Base-by-base conservation (phyloP, 2,329 filamentous ascomycete genomes). In the Bipolaris bicolor region DNA sequence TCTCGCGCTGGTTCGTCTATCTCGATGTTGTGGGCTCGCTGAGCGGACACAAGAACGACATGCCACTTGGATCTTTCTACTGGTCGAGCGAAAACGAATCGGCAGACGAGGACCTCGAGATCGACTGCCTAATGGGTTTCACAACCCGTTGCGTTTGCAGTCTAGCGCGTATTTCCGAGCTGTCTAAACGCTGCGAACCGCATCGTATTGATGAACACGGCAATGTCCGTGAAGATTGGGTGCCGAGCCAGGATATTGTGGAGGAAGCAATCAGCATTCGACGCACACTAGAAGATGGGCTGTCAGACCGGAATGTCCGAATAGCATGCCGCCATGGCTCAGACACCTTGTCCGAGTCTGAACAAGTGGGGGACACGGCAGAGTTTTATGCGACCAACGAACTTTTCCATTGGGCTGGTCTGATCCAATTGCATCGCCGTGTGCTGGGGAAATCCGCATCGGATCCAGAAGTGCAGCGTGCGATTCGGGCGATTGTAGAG, bases 1-100 rank as follows among this genome's bases (percentile, higher is more conserved):
- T 95, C 9, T 88, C 86, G 64, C 86, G 90, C 57, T 96, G 91
- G 91, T 89, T 95, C 62, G 89, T 89, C 1, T 95, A 95, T 75
- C 83, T 96, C 18, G 91, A 95, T 69, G 87, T 95, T 1, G 79
- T 95, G 53, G 91, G 90, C 22, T 88, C 86, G 40, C 80, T 96
- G 24, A 88, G 80, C 52, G 90, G 89, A 15, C 80, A 77, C 60
- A 77, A 77, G 49, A 78, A 78, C 49, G 76, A 79, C 56, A 69
- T 70, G 34, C 79, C 79, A 0, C 68, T 82, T 1, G 75, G 73
- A 41, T 66, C 70, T 2, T 75, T 72, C 37, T 82, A 82, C 62
- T 78, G 75, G 72, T 69, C 81, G 10, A 62, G 50, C 0, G 62
- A 70, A 24, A 82, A 83, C 55, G 80, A 81, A 4, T 70, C 78